A percentile compares a stretch with the other conserved stretches of the same genome.
These are phyloP conservation scores for Mucor ambiguus DNA, from an alignment of 371 early-diverging fungal species.

Conservation along the genomic window DNA sequence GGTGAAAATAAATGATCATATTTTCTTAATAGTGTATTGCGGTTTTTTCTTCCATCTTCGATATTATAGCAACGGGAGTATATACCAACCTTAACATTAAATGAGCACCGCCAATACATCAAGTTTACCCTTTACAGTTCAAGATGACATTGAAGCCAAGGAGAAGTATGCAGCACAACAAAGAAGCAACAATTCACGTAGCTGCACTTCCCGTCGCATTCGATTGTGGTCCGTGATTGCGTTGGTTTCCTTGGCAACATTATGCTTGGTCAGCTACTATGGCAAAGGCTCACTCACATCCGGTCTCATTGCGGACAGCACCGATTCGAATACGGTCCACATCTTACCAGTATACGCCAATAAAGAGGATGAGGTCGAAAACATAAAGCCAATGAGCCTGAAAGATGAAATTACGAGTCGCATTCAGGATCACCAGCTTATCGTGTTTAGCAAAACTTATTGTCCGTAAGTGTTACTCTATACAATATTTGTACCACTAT, in stretches of 20 bases:
- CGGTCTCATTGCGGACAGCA: neutral
- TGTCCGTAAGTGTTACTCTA: constrained; percentile 26
- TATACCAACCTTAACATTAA: neutral
- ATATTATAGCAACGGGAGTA: neutral
- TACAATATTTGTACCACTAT: neutral
- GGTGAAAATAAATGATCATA: neutral
- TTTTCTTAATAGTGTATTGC: neutral
- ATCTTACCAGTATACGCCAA: neutral
- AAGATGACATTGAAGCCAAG: constrained; percentile 30
- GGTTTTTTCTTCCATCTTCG: neutral
- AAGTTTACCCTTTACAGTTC: constrained; percentile 24
- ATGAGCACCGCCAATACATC: constrained; percentile 9
- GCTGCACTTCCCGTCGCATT: constrained; percentile 19
- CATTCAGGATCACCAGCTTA: constrained; percentile 16
- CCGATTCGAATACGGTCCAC: neutral
- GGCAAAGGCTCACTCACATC: neutral
- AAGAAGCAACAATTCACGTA: neutral
- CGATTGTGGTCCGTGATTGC: constrained; percentile 18
- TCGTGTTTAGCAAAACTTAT: constrained; percentile 36
- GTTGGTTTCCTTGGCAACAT: constrained; percentile 7
- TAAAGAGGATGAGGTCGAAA: neutral
- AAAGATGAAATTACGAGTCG: constrained; percentile 20
- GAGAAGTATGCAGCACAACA: constrained; percentile 19
- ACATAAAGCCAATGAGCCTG: constrained; percentile 1
- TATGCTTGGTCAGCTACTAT: constrained; percentile 12